These are phyloP conservation scores for Angomonas deanei DNA, from an alignment of 208 protist species.

Conservation along the genomic window DNA sequence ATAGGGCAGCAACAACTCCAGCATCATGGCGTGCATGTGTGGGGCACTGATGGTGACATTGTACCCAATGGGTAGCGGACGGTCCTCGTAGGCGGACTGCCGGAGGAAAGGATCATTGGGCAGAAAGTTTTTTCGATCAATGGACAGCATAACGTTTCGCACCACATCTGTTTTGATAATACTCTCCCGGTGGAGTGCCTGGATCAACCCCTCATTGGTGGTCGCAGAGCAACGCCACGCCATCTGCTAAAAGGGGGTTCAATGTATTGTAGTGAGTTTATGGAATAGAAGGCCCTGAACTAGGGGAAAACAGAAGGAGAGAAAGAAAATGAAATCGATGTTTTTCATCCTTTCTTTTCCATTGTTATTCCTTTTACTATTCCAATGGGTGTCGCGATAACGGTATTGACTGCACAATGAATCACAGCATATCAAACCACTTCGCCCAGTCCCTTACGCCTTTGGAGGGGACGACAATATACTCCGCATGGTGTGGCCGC, in stretches of 20 bases:
- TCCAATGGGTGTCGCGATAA: neutral
- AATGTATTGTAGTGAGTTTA: neutral
- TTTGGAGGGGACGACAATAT: too few relatives aligned
- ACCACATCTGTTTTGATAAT: conserved; percentile 53
- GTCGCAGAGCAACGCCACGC: conserved; percentile 69
- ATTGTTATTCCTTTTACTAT: neutral
- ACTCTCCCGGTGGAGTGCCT: conserved; percentile 32
- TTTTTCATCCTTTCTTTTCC: conserved; percentile 8
- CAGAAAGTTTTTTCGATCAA: conserved; percentile 82
- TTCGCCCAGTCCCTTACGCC: too few relatives aligned
- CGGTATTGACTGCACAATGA: neutral
- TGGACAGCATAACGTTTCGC: conserved; percentile 42
- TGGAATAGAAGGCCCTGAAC: conserved; percentile 10
- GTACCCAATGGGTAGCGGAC: conserved; percentile 75
- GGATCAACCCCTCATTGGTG: conserved; percentile 65
- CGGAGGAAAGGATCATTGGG: neutral
- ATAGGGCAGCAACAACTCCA: conserved; percentile 62
- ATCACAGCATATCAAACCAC: neutral
- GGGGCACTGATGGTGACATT: conserved; percentile 85
- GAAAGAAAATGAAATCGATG: conserved; percentile 1
- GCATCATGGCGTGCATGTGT: conserved; percentile 89
- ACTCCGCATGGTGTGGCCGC: too few relatives aligned
- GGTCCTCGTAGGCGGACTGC: conserved; percentile 55
- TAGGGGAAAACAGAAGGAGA: conserved; percentile 9
- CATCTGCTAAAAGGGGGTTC: conserved; percentile 31